Percentiles rank a stretch among this genome's conserved stretches.
Evolutionary conservation across 306 rosid species (phyloP).

Genomic region (Quercus bicolor): DNA sequence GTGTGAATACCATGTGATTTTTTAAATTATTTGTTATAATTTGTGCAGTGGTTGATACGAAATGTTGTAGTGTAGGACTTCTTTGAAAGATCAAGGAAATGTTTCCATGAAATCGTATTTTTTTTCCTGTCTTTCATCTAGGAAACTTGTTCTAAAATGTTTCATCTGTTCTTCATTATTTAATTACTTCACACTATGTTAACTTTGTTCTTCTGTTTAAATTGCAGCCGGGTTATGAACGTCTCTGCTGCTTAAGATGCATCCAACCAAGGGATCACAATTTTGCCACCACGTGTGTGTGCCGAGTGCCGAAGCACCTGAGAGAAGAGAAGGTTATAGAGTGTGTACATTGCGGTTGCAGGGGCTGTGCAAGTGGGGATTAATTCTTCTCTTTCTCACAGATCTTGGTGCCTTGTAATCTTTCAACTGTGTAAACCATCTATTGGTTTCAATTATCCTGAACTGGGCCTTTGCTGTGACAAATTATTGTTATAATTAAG

Average conservation of each 20-base stretch:
- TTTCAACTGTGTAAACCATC: not conserved
- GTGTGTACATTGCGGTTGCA: slow-evolving; percentile 87
- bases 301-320: slow-evolving; percentile 84
- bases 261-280: slow-evolving; percentile 92
- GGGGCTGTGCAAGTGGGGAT: slow-evolving; percentile 91
- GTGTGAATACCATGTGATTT: not conserved
- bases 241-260: slow-evolving; percentile 83
- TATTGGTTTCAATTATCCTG: not conserved
- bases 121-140: not conserved
- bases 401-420: not conserved
- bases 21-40: not conserved
- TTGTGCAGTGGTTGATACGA: not conserved
- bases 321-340: slow-evolving; percentile 89
- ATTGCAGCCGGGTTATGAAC: slow-evolving; percentile 88
- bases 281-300: slow-evolving; percentile 83
- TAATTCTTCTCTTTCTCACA: slow-evolving; percentile 25
- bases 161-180: not conserved
- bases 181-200: not conserved
- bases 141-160: not conserved
- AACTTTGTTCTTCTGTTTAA: not conserved
- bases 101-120: not conserved
- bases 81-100: not conserved
- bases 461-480: not conserved
- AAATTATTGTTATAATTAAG: not conserved
- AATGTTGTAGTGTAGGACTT: not conserved